phyloP scores from a whole-genome alignment of 2,329 filamentous ascomycete species.

The Coleophoma crateriformis region DNA sequence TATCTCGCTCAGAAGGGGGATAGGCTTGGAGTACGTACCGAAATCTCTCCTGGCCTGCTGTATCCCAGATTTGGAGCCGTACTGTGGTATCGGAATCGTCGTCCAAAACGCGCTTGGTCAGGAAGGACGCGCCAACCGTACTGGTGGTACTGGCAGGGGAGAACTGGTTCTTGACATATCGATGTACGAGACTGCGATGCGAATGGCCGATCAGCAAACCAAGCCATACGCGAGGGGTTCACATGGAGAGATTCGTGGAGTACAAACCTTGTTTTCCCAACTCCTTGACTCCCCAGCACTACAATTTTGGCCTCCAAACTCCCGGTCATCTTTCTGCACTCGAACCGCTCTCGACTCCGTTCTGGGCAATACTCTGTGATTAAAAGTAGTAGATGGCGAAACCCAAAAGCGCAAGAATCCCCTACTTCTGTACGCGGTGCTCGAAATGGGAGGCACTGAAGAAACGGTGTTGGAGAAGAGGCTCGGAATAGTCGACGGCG shows the following conservation, averaged over 20 bases:
- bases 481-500: no score
- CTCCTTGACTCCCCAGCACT: slow-evolving; percentile 72
- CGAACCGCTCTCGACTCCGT: no score
- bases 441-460: no score
- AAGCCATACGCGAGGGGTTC: no score
- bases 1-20: neutral
- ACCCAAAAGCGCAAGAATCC: no score
- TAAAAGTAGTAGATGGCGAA: no score
- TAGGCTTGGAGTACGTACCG: slow-evolving; percentile 33
- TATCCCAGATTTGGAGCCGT: slow-evolving; percentile 95
- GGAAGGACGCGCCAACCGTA: slow-evolving; percentile 75
- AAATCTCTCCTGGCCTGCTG: slow-evolving; percentile 92
- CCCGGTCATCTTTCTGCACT: slow-evolving; percentile 21
- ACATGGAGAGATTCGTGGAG: no score
- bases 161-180: slow-evolving; percentile 42
- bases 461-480: no score
- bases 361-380: no score
- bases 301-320: slow-evolving; percentile 82
- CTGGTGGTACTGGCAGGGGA: slow-evolving; percentile 34
- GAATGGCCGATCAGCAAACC: neutral
- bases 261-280: slow-evolving; percentile 70
- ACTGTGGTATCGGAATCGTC: slow-evolving; percentile 80
- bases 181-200: slow-evolving; percentile 56
- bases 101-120: slow-evolving; percentile 76
- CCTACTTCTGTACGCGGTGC: no score